A percentile compares a stretch with the other conserved stretches of the same genome.
Conservation (phyloP, 1,139 yeast species). For the Kodamaea anthophila region DNA sequence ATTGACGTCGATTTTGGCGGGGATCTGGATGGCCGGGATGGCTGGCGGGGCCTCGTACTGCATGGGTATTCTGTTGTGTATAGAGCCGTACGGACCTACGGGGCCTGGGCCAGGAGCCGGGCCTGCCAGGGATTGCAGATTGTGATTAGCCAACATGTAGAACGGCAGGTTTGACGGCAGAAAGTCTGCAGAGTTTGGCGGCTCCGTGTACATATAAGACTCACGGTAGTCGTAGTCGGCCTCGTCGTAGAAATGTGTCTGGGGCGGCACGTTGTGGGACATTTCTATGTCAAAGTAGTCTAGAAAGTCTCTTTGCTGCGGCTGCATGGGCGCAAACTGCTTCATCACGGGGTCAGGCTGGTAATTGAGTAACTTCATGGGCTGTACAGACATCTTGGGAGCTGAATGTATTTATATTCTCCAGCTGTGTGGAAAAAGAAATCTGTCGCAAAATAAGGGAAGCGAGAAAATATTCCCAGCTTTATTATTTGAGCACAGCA, state of each 20-base stretch:
- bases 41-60: conserved; percentile 5
- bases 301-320: conserved; percentile 4
- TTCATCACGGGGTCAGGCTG: conserved; percentile 3
- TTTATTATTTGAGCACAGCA: too few relatives aligned
- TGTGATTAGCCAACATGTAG: conserved; percentile 4
- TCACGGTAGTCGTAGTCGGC: conserved; percentile 11
- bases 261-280: conserved; percentile 2
- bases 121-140: conserved; percentile 1
- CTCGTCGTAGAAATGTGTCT: conserved; percentile 5
- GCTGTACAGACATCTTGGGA: background rate
- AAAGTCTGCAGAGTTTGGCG: conserved; percentile 5
- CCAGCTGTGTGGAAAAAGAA: conserved; percentile 3
- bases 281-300: conserved; percentile 3
- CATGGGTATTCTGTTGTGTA: conserved; percentile 1
- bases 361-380: conserved; percentile 5
- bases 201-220: conserved; percentile 9
- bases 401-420: conserved; percentile 2
- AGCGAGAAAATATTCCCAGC: conserved; percentile 4
- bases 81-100: conserved; percentile 1
- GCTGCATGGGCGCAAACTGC: conserved; percentile 2
- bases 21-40: conserved; percentile 9
- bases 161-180: conserved; percentile 10
- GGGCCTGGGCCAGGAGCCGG: conserved; percentile 2
- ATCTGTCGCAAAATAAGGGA: conserved; percentile 4
- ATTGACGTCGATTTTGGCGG: conserved; percentile 14